Evolutionary conservation across 2,329 filamentous ascomycete species (phyloP).

Genomic region (Colletotrichum spaethianum): DNA sequence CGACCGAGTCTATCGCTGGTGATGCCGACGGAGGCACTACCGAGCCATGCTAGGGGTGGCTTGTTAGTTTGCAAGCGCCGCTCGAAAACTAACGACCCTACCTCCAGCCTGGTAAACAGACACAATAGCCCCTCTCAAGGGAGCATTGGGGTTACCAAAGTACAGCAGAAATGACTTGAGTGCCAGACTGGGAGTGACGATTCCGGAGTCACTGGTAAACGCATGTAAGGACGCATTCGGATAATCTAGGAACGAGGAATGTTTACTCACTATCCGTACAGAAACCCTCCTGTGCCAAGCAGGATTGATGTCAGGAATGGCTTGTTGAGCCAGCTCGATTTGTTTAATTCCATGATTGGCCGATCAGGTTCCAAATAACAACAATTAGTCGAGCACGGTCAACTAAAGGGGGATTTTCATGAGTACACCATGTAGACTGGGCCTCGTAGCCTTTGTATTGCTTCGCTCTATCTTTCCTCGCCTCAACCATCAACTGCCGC

Average conservation of each 20-base stretch:
- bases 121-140: slow-evolving; percentile 56
- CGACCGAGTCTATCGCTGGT: slow-evolving; percentile 55
- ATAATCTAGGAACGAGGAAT: background rate
- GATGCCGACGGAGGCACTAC: slow-evolving; percentile 56
- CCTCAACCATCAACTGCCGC: background rate
- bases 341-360: slow-evolving; percentile 30
- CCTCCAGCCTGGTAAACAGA: slow-evolving; percentile 58
- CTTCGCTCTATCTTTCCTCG: background rate
- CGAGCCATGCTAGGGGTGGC: slow-evolving; percentile 52
- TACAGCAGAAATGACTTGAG: slow-evolving; percentile 52
- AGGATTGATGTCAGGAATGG: slow-evolving; percentile 56
- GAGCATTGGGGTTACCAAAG: slow-evolving; percentile 52
- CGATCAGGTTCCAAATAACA: background rate
- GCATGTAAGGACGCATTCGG: background rate
- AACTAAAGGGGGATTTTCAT: fast-evolving
- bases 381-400: background rate
- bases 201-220: slow-evolving; percentile 55
- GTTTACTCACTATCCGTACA: slow-evolving; percentile 54
- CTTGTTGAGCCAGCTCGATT: slow-evolving; percentile 51
- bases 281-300: slow-evolving; percentile 56
- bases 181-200: slow-evolving; percentile 57
- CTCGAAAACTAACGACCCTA: slow-evolving; percentile 5
- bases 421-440: background rate
- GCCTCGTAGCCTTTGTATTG: background rate
- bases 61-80: background rate